Conservation (phyloP, 2,329 filamentous ascomycete species). For the Lecanicillium sp. region DNA sequence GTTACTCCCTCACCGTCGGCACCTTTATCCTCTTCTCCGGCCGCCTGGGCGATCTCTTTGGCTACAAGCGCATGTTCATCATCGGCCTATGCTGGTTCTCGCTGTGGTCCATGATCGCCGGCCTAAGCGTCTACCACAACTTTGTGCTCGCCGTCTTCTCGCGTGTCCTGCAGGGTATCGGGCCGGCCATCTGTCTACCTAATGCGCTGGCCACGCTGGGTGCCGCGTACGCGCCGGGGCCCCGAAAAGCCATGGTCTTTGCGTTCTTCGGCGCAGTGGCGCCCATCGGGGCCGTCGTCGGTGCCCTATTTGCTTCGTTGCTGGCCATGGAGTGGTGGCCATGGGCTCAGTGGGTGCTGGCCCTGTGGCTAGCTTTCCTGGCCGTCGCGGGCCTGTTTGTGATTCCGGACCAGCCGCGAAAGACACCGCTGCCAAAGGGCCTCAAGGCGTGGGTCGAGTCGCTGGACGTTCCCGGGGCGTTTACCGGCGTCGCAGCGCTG, state of each 20-base stretch:
- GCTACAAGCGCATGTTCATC: slow-evolving; percentile 47
- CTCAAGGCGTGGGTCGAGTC: slow-evolving; percentile 16
- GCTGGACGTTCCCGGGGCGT: slow-evolving; percentile 32
- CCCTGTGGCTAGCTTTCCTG: slow-evolving; percentile 25
- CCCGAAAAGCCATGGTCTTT: slow-evolving; percentile 54
- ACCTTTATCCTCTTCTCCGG: slow-evolving; percentile 52
- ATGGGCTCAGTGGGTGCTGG: slow-evolving; percentile 37
- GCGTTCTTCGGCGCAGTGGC: slow-evolving; percentile 38
- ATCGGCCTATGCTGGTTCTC: slow-evolving; percentile 47
- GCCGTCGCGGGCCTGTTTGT: slow-evolving; percentile 21
- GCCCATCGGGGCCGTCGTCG: slow-evolving; percentile 36
- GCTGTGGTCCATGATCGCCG: slow-evolving; percentile 42
- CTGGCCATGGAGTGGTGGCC: slow-evolving; percentile 39
- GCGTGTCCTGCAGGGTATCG: slow-evolving; percentile 52
- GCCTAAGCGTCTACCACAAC: slow-evolving; percentile 29
- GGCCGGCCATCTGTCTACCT: slow-evolving; percentile 54
- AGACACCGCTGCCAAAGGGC: slow-evolving; percentile 6
- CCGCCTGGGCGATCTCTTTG: slow-evolving; percentile 49
- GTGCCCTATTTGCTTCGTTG: slow-evolving; percentile 31
- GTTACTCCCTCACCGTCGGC: slow-evolving; percentile 47
- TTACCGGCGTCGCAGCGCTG: slow-evolving; percentile 44
- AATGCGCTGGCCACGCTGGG: slow-evolving; percentile 58
- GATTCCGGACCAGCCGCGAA: slow-evolving; percentile 23
- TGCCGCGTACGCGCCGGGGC: slow-evolving; percentile 46
- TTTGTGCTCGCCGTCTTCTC: slow-evolving; percentile 39